Evolutionary conservation across 257 asterid species (phyloP).

Genomic region (Gentiana straminea): DNA sequence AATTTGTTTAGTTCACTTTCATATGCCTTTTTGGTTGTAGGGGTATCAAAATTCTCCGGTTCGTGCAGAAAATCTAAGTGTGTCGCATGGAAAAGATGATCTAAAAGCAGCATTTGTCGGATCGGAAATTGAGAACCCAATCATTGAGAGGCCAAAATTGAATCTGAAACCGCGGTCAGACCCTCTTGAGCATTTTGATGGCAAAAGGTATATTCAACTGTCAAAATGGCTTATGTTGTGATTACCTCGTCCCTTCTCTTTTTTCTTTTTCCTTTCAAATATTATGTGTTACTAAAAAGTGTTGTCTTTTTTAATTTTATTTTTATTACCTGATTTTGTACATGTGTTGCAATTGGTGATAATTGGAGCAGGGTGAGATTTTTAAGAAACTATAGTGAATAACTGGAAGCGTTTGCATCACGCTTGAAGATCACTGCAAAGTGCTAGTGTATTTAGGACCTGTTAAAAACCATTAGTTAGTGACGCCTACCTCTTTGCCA

Average conservation of each 20-base stretch:
- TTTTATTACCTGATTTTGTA: no score
- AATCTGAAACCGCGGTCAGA: constrained; percentile 65
- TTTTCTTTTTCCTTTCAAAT: neutral
- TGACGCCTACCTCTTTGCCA: no score
- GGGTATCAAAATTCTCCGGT: constrained; percentile 31
- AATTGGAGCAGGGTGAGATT: no score
- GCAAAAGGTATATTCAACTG: constrained; percentile 39
- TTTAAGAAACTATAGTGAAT: no score
- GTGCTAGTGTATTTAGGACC: no score
- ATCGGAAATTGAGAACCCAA: constrained; percentile 24
- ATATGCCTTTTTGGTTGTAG: constrained; percentile 19
- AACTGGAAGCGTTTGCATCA: no score
- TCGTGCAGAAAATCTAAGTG: constrained; percentile 23
- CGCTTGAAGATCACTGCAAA: no score
- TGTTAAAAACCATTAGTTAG: no score
- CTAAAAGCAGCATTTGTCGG: constrained; percentile 27
- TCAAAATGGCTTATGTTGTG: neutral
- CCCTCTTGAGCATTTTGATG: constrained; percentile 39
- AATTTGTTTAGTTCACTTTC: constrained; percentile 3
- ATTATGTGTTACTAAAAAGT: no score
- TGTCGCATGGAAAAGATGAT: constrained; percentile 24
- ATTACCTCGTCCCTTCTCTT: neutral
- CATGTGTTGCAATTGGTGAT: no score
- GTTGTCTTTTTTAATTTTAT: no score
- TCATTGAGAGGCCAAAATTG: constrained; percentile 55